Evolutionary conservation across 2,329 filamentous ascomycete species (phyloP), one percentile per base, ranked within the genome.

Genomic region (Chaetomiaceae sp.): DNA sequence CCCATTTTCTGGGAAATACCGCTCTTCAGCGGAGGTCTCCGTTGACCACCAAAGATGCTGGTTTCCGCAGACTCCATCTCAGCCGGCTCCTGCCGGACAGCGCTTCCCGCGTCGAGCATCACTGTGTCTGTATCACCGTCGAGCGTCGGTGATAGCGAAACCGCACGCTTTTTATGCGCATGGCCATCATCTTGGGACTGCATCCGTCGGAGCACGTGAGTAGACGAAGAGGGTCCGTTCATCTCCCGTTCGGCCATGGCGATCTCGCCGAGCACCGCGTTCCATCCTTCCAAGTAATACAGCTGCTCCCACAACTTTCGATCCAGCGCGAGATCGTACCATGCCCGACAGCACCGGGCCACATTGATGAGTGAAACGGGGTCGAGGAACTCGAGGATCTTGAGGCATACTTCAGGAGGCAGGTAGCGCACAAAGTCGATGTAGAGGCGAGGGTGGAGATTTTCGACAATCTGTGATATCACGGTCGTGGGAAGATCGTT

Each of bases 341-440:
- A 99, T 58, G 84, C 77, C 42, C 85, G 84, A 32, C 90, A 96
- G 14, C 90, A 84, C 40, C 82, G 80, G 1, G 90, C 89, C 2
- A 91, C 88, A 45, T 81, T 83, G 52, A 97, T 77, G 34, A 99
- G 76, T 0, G 90, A 94, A 25, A 83, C 69, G 1, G 90, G 87
- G 50, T 91, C 87, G 45, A 99, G 84, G 65, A 90, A 94, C 14
- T 87, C 85, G 38, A 99, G 85, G 40, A 97, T 86, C 64, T 95
- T 87, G 40, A 94, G 84, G 56, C 90, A 95, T 63, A 99, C 87
- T 68, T 99, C 94, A 23, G 89, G 84, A 0, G 94, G 94, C 0
- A 99, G 81, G 63, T 89, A 84, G 58, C 82, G 76, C 37, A 96
- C 84, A 50, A 96, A 96, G 71, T 99, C 89, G 71, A 96, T 92